Conservation (phyloP, 139 green algal species). For the Coelastrella sp. region DNA sequence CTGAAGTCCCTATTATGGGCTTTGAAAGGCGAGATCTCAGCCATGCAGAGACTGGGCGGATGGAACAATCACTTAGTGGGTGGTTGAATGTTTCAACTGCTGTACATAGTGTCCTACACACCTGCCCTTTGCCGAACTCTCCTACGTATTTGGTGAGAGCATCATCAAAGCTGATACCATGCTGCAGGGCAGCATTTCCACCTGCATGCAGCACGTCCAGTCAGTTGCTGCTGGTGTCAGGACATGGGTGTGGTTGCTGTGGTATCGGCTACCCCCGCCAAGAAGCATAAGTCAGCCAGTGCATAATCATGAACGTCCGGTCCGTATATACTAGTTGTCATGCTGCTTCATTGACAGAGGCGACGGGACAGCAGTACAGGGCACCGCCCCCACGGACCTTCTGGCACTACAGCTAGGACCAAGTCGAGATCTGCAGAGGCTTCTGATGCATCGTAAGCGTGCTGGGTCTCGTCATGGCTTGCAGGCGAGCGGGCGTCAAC, state of each 20-base stretch:
- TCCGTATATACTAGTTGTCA: too few species aligned
- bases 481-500: not conserved
- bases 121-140: slow-evolving; percentile 52
- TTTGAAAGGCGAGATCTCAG: not conserved
- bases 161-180: slow-evolving; percentile 55
- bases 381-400: not conserved
- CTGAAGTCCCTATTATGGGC: not conserved
- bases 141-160: slow-evolving; percentile 55
- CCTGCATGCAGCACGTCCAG: not conserved
- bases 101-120: slow-evolving; percentile 32
- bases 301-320: too few species aligned
- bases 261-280: too few species aligned
- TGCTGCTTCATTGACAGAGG: too few species aligned
- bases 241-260: too few species aligned
- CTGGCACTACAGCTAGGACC: not conserved
- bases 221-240: too few species aligned
- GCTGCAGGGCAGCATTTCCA: not conserved
- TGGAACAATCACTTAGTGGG: not conserved
- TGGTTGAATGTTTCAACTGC: slow-evolving; percentile 10
- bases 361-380: not conserved
- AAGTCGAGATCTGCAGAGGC: not conserved
- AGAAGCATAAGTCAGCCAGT: too few species aligned
- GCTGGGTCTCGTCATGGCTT: not conserved
- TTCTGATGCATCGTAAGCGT: not conserved
- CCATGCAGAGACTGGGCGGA: not conserved